A percentile compares a stretch with the other conserved stretches of the same genome.
These are phyloP conservation scores for Puccinia sorghi DNA, from an alignment of 1,284 basidiomycete genomes.

Conservation along the genomic window DNA sequence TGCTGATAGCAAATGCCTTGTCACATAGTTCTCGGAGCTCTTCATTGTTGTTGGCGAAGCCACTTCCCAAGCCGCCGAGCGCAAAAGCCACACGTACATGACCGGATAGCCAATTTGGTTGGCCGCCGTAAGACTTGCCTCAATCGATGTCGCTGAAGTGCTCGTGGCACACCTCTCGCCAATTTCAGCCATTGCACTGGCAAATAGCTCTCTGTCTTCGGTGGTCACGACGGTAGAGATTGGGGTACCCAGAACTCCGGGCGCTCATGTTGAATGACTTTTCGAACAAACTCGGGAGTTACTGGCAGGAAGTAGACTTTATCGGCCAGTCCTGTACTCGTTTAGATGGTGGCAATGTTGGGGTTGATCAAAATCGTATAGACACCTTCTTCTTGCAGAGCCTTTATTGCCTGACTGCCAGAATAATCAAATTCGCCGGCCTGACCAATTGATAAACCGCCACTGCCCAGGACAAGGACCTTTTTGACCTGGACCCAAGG, in stretches of 20 bases:
- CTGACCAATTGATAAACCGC: constrained; percentile 95
- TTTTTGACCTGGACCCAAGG: constrained; percentile 81
- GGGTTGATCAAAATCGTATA: constrained; percentile 98
- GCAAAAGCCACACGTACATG: constrained; percentile 97
- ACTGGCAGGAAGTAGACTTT: constrained; percentile 99
- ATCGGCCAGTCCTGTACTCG: constrained; percentile 93
- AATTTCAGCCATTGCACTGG: constrained; percentile 90
- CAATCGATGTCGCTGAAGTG: constrained; percentile 72
- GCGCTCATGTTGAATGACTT: constrained; percentile 97
- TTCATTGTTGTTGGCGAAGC: constrained; percentile 85
- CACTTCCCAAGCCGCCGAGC: constrained; percentile 89
- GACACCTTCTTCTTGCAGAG: constrained; percentile 96
- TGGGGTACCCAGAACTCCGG: constrained; percentile 97
- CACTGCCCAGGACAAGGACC: constrained; percentile 95
- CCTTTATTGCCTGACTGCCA: constrained; percentile 98
- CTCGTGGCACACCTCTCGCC: constrained; percentile 92
- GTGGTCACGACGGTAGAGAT: constrained; percentile 97
- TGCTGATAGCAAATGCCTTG: constrained; percentile 94
- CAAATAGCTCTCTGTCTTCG: constrained; percentile 93
- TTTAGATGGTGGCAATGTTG: constrained; percentile 99
- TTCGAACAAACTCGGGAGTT: constrained; percentile 94
- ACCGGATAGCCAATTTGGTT: constrained; percentile 89
- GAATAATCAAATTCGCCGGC: constrained; percentile 99
- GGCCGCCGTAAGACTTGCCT: constrained; percentile 85
- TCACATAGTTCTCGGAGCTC: constrained; percentile 83